Evolutionary conservation across 1,284 basidiomycete species (phyloP), one percentile per base, ranked within the genome.

Genomic region (Stygiomarasmius scandens): DNA sequence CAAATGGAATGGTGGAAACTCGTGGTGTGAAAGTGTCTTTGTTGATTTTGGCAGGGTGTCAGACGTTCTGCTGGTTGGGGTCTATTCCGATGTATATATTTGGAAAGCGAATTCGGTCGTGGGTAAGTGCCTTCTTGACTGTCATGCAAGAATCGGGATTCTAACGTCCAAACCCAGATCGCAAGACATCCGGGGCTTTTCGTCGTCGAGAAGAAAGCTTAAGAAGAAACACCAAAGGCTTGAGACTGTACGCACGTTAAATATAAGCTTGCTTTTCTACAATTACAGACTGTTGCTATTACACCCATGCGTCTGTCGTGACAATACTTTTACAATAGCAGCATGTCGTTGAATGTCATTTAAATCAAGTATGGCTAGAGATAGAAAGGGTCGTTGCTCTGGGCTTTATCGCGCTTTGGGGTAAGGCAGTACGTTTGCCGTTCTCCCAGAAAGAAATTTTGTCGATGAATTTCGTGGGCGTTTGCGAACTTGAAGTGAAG

Each of bases 1-100:
- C 76, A 2, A 78, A 78, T 59, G 74, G 75, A 43, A 77, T 79
- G 71, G 69, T 79, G 27, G 61, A 67, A 43, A 56, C 60, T 22
- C 64, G 69, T 41, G 75, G 75, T n/a, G 74, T 77, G 52, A 74
- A 71, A 54, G 65, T 69, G 1, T 72, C 74, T 10, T 64, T 77
- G 16, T 66, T 76, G 29, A 77, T 77, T 55, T 67, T 77, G 16
- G 72, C 71, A 16, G 69, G 60, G 9, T 75, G 74, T 58, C 75
- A 77, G 58, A 72, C 72, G 9, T 66, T 73, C 44, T 77, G 75
- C 61, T 77, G 73, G 69, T 56, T 73, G 20, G 65, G 69, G 16
- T 72, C 72, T 2, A 66, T 77, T 22, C 75, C 76, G 20, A 77
- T 77, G 74, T 76, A 75, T 60, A 63, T 78, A 25, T 77, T 65